Conservation (phyloP, 208 protist species). For the Spongospora subterranea region DNA sequence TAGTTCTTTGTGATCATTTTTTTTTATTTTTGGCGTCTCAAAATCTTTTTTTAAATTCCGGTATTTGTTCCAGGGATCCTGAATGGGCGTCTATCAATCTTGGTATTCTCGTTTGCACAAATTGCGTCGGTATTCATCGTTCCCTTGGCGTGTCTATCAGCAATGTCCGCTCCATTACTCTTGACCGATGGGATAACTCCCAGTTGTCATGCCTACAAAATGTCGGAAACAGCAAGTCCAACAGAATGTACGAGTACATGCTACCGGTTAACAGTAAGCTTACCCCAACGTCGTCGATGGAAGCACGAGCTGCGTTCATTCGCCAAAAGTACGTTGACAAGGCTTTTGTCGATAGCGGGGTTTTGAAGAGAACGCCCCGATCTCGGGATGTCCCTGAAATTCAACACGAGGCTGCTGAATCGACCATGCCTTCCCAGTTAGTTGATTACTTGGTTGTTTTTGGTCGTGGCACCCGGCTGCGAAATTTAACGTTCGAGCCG, state of each 20-base stretch:
- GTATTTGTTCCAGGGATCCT: conserved; percentile 51
- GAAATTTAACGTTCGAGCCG: neutral
- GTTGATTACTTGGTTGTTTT: conserved; percentile 17
- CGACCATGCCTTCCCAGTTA: neutral
- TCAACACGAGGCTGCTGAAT: neutral
- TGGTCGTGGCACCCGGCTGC: neutral
- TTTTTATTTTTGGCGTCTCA: too few species aligned
- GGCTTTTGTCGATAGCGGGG: neutral
- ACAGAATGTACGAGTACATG: conserved; percentile 60
- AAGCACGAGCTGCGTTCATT: conserved; percentile 51
- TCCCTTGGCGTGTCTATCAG: conserved; percentile 67
- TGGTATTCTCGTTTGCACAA: conserved; percentile 70
- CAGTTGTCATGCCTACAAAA: conserved; percentile 38
- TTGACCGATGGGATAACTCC: conserved; percentile 65
- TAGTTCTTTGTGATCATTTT: too few species aligned
- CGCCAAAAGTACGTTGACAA: conserved; percentile 42
- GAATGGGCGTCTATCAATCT: conserved; percentile 72
- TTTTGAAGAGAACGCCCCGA: neutral
- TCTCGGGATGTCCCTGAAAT: neutral
- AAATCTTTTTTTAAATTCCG: too few species aligned
- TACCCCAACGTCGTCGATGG: neutral
- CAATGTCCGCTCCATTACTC: conserved; percentile 64
- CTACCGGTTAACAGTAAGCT: neutral
- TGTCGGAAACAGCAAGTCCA: conserved; percentile 65
- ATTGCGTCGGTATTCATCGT: conserved; percentile 69